Percentiles rank a stretch among this genome's conserved stretches.
phyloP scores from a whole-genome alignment of 1,139 yeast species.

The Yamadazyma triangularis region DNA sequence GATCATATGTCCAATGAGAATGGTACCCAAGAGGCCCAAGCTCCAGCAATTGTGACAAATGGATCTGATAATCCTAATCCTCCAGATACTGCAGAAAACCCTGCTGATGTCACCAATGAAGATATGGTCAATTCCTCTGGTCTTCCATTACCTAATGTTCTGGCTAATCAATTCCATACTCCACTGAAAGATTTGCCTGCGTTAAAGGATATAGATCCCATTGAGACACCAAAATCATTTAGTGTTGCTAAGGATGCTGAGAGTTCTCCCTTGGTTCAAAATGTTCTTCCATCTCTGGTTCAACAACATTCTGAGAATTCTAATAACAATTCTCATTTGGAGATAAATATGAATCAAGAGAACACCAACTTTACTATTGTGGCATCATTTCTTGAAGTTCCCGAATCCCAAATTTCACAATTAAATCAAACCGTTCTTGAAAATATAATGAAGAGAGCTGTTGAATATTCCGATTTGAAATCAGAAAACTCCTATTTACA shows the following conservation, averaged over 20 bases:
- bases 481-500: slow-evolving; percentile 50
- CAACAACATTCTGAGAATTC: slow-evolving; percentile 1
- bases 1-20: slow-evolving; percentile 2
- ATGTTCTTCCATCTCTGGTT: slow-evolving; percentile 6
- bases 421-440: slow-evolving; percentile 21
- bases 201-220: slow-evolving; percentile 39
- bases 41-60: too few relatives aligned
- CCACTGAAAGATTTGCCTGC: slow-evolving; percentile 43
- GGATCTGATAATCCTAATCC: too few relatives aligned
- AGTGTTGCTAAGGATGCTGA: slow-evolving; percentile 32
- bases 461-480: slow-evolving; percentile 44
- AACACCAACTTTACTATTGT: slow-evolving; percentile 5
- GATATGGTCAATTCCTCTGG: slow-evolving; percentile 8
- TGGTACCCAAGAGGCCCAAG: slow-evolving; percentile 1
- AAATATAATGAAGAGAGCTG: slow-evolving; percentile 39
- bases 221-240: slow-evolving; percentile 41
- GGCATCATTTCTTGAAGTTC: slow-evolving; percentile 34
- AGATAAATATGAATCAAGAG: neutral
- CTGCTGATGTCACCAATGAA: too few relatives aligned
- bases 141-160: slow-evolving; percentile 3
- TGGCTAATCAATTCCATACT: slow-evolving; percentile 28
- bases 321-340: neutral
- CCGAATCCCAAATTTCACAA: slow-evolving; percentile 16
- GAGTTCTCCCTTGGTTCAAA: slow-evolving; percentile 20
- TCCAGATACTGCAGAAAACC: slow-evolving; percentile 6